A percentile compares a stretch with the other conserved stretches of the same genome.
phyloP scores from a whole-genome alignment of 2,329 filamentous ascomycete species.

The Pestalotiopsis fici region DNA sequence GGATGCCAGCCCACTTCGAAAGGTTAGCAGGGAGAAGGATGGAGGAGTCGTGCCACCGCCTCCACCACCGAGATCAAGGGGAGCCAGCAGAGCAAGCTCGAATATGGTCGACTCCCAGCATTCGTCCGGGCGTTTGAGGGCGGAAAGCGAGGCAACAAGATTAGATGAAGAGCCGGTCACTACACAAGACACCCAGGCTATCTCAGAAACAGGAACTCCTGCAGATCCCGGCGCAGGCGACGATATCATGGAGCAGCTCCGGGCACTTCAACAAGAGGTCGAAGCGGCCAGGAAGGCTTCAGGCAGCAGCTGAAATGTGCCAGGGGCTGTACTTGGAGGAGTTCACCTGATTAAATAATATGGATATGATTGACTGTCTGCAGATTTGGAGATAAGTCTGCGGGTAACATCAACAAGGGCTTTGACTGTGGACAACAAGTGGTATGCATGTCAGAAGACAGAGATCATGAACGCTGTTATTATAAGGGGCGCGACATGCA shows the following conservation, averaged over 20 bases:
- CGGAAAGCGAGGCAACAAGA: not conserved
- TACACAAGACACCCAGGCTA: not conserved
- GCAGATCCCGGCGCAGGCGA: not conserved
- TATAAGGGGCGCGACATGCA: no score
- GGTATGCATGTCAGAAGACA: no score
- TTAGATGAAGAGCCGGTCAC: not conserved
- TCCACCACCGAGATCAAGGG: conserved; percentile 48
- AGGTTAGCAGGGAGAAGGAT: conserved; percentile 30
- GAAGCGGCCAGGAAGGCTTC: conserved; percentile 1
- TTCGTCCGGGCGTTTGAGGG: not conserved
- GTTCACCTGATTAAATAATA: no score
- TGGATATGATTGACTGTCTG: no score
- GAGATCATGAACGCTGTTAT: no score
- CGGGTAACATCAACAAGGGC: no score
- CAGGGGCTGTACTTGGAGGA: not conserved
- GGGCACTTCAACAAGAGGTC: conserved; percentile 1
- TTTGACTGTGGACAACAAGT: no score
- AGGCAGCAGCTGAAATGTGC: not conserved
- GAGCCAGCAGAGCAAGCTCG: conserved; percentile 38
- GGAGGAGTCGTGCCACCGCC: conserved; percentile 39
- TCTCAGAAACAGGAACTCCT: not conserved
- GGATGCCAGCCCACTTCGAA: conserved; percentile 33
- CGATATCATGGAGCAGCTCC: conserved; percentile 4
- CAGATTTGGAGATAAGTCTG: no score
- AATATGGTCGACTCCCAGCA: not conserved